Base-by-base conservation (phyloP, 2,329 filamentous ascomycete genomes). In the Penicillium fuscoglaucum region DNA sequence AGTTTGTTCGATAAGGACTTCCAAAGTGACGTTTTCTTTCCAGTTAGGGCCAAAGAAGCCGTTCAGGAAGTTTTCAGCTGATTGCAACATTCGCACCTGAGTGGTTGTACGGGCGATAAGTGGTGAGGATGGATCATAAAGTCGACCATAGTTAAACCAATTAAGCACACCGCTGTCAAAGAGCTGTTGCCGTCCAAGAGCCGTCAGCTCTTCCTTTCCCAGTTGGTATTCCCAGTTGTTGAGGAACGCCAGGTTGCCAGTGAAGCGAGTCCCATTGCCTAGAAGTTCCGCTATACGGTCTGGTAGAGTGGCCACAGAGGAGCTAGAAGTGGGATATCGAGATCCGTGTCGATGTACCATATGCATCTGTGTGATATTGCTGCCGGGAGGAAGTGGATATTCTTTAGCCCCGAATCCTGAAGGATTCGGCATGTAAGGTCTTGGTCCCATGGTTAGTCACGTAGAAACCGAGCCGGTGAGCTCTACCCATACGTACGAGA, bases 41-140 rank as follows among this genome's bases (percentile, higher is more conserved):
- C 89, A 92, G 47, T 88, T 83, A 0, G 91, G 80, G 0, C 89
- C 89, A 68, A 92, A 92, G 77, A 92, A 92, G 0, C 90, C 90
- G 6, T 89, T 87, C 69, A 91, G 76, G 74, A 91, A 92, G 72
- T 92, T 89, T 72, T 92, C 89, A 3, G 89, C 89, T 40, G 83
- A 88, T 71, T 91, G 87, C 24, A 89, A 78, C 89, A 92, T 92
- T 26, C 90, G 85, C 69, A 90, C 86, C 70, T 92, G 88, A 1
- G 89, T 90, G 0, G 89, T 91, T 1, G 88, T 90, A 29, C 89
- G 82, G 17, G 86, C 88, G 57, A 91, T 84, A 59, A 92, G 86
- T 75, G 90, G 91, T 73, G 82, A 87, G 56, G 84, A 82, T 6
- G 89, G 85, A 65, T 91, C 88, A 67, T 90, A 91, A 24, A 92